phyloP scores from a whole-genome alignment of 2,329 filamentous ascomycete species.

The Aulographum hederae region DNA sequence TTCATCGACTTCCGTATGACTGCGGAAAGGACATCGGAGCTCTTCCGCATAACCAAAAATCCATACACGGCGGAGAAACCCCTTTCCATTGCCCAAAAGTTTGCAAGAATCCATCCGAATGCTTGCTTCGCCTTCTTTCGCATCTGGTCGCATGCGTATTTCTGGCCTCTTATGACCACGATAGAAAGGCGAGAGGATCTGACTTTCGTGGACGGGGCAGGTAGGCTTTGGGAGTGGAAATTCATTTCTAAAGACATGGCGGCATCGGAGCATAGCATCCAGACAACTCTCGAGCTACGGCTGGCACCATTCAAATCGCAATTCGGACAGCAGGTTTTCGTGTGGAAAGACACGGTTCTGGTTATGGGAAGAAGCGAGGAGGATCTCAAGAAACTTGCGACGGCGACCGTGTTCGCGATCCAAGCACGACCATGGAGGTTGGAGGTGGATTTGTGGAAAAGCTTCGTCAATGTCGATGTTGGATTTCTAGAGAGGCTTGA shows the following conservation, averaged over 20 bases:
- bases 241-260: constrained; percentile 31
- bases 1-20: constrained; percentile 24
- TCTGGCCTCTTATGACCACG: constrained; percentile 30
- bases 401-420: constrained; percentile 24
- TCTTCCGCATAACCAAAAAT: no score
- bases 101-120: constrained; percentile 9
- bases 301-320: no score
- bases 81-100: constrained; percentile 13
- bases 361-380: constrained; percentile 26
- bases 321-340: constrained; percentile 19
- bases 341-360: constrained; percentile 25
- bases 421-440: constrained; percentile 30
- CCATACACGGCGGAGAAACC: constrained; percentile 17
- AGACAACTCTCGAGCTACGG: constrained; percentile 18
- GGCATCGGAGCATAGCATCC: constrained; percentile 24
- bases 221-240: constrained; percentile 28
- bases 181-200: constrained; percentile 15
- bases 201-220: constrained; percentile 23
- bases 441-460: constrained; percentile 34
- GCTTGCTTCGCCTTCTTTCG: constrained; percentile 26
- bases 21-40: constrained; percentile 8
- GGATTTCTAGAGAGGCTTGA: constrained; percentile 25
- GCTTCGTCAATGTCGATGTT: constrained; percentile 29
- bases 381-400: constrained; percentile 21
- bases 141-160: constrained; percentile 29